Percentiles rank a stretch among this genome's conserved stretches.
Evolutionary conservation across 2,329 filamentous ascomycete species (phyloP).

Genomic region (Ceratocystis cacaofunesta): DNA sequence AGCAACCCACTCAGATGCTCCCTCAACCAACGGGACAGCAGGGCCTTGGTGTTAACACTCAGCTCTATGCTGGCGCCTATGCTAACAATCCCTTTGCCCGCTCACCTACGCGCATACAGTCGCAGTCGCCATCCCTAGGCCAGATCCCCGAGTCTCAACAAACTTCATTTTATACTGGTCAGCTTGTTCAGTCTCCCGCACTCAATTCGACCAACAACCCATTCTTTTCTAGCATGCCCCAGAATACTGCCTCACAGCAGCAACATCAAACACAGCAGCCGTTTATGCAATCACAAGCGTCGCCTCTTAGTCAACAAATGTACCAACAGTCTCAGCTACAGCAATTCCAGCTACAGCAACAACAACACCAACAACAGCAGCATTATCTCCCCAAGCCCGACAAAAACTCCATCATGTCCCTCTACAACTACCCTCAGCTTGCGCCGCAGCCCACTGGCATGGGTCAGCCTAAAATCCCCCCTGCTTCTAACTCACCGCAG

Average conservation of each 20-base stretch:
- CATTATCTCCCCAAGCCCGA: conserved; percentile 35
- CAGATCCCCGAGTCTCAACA: conserved; percentile 39
- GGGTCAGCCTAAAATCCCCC: not conserved
- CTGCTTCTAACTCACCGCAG: conserved; percentile 17
- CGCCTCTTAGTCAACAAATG: conserved; percentile 18
- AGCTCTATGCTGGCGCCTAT: conserved; percentile 23
- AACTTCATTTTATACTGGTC: conserved; percentile 27
- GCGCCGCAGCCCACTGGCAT: conserved; percentile 17
- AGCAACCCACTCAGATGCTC: conserved; percentile 11
- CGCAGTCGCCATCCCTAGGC: conserved; percentile 33
- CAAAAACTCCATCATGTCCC: conserved; percentile 59
- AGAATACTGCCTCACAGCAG: conserved; percentile 21
- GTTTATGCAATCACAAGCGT: conserved; percentile 8
- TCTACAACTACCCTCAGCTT: conserved; percentile 46
- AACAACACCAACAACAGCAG: conserved; percentile 25
- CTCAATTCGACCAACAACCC: conserved; percentile 22
- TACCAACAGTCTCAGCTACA: conserved; percentile 19
- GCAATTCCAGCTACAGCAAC: conserved; percentile 20
- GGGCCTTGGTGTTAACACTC: conserved; percentile 29
- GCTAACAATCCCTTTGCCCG: conserved; percentile 35
- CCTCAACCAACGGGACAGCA: conserved; percentile 21
- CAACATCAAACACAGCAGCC: conserved; percentile 19
- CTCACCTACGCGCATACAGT: conserved; percentile 37
- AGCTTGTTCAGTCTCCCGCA: conserved; percentile 9
- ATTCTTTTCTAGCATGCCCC: conserved; percentile 24